phyloP scores from a whole-genome alignment of 108 stramenopile species.

The Skeletonema tropicum region DNA sequence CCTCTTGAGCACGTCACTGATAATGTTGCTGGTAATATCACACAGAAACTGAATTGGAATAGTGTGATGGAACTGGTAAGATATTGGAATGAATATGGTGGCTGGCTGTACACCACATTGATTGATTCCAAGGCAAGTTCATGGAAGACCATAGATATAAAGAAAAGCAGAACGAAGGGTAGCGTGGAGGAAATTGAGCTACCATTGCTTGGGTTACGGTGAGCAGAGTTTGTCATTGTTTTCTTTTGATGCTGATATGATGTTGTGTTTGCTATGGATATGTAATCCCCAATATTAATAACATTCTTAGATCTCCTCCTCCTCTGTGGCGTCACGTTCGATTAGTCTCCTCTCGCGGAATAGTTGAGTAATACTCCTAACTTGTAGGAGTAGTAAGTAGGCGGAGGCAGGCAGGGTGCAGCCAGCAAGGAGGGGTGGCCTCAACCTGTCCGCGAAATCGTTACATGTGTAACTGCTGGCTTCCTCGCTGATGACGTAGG shows the following conservation, averaged over 20 bases:
- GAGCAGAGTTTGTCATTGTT: neutral
- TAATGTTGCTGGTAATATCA: constrained; percentile 53
- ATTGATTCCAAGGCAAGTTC: constrained; percentile 71
- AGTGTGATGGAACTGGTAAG: constrained; percentile 59
- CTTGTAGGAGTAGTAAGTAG: too few relatives aligned
- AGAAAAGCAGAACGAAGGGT: constrained; percentile 51
- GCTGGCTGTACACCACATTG: constrained; percentile 2
- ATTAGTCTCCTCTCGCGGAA: too few relatives aligned
- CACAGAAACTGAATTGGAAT: constrained; percentile 72
- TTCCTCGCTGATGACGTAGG: too few relatives aligned
- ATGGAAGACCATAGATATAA: constrained; percentile 60
- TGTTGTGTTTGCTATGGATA: too few relatives aligned
- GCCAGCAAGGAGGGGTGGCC: too few relatives aligned
- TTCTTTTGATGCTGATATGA: neutral
- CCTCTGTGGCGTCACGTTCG: too few relatives aligned
- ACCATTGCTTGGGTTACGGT: neutral
- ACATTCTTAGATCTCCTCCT: too few relatives aligned
- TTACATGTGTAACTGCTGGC: too few relatives aligned
- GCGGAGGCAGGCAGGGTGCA: too few relatives aligned
- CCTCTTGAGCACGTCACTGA: constrained; percentile 41
- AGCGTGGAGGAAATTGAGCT: constrained; percentile 14
- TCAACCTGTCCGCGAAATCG: too few relatives aligned
- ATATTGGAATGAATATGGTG: constrained; percentile 47
- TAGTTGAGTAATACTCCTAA: too few relatives aligned
- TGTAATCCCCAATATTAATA: too few relatives aligned